Evolutionary conservation across 2,329 filamentous ascomycete genomes (phyloP).

Genomic region (Ramularia endophylla): DNA sequence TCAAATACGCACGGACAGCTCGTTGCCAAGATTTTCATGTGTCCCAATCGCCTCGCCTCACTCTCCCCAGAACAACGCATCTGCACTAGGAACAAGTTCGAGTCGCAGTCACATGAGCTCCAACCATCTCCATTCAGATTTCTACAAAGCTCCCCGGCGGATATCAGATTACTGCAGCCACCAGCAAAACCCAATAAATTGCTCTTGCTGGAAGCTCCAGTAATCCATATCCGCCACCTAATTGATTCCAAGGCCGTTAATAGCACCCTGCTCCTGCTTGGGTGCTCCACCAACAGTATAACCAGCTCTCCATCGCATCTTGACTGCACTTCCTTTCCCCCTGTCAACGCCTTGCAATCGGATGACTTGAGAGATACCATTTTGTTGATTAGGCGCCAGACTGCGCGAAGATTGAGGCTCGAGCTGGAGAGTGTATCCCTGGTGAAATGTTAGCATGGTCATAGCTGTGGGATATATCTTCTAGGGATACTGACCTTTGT

Average conservation of each 20-base stretch:
- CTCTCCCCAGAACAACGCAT: too few relatives aligned
- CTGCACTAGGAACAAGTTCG: too few relatives aligned
- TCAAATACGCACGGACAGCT: too few relatives aligned
- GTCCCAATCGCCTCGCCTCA: too few relatives aligned
- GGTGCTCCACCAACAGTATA: conserved; percentile 61
- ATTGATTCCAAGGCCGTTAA: conserved; percentile 60
- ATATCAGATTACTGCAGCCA: too few relatives aligned
- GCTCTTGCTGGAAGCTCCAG: too few relatives aligned
- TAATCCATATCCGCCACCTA: conserved; percentile 1
- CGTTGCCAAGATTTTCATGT: too few relatives aligned
- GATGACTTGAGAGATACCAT: conserved; percentile 77
- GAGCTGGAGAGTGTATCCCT: conserved; percentile 77
- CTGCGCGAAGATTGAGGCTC: conserved; percentile 78
- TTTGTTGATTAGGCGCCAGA: conserved; percentile 64
- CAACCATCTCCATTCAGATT: too few relatives aligned
- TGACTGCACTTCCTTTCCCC: conserved; percentile 70
- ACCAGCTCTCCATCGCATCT: conserved; percentile 81
- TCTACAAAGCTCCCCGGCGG: too few relatives aligned
- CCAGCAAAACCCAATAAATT: too few relatives aligned
- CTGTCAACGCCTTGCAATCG: conserved; percentile 67
- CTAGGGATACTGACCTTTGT: conserved; percentile 64
- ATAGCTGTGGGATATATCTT: not conserved
- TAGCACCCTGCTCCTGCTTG: conserved; percentile 77
- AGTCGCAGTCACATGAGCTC: too few relatives aligned
- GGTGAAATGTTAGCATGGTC: conserved; percentile 1